phyloP scores from a whole-genome alignment of 2,329 filamentous ascomycete genomes.

The Pseudogymnoascus sp. region DNA sequence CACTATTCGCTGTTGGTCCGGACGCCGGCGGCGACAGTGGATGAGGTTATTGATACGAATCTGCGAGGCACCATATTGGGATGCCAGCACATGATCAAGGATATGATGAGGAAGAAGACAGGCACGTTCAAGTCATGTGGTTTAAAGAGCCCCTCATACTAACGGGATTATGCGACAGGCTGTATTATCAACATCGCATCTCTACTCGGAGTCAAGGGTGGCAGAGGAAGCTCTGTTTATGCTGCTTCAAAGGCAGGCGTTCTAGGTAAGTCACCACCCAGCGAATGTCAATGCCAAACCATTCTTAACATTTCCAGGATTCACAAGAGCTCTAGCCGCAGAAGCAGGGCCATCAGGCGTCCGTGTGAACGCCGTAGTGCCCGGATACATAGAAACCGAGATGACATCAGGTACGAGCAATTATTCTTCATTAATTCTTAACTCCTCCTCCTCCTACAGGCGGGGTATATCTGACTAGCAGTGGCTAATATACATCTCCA shows the following conservation, averaged over 20 bases:
- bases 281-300: neutral
- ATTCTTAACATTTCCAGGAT: constrained; percentile 37
- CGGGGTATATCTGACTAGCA: constrained; percentile 5
- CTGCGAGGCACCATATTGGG: constrained; percentile 58
- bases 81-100: constrained; percentile 45
- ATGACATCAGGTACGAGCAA: constrained; percentile 61
- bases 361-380: constrained; percentile 72
- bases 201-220: constrained; percentile 62
- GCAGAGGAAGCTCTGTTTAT: constrained; percentile 64
- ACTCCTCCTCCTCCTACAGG: constrained; percentile 25
- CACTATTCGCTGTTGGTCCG: constrained; percentile 57
- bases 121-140: constrained; percentile 16
- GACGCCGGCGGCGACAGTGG: constrained; percentile 43
- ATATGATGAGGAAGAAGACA: constrained; percentile 37
- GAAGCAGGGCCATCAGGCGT: constrained; percentile 56
- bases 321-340: constrained; percentile 59
- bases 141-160: neutral
- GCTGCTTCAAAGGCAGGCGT: constrained; percentile 76
- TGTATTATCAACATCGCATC: constrained; percentile 81
- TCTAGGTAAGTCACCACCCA: constrained; percentile 43
- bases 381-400: constrained; percentile 73
- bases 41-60: constrained; percentile 61
- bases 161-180: constrained; percentile 29
- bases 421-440: constrained; percentile 11
- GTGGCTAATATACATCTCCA: constrained; percentile 31